These are phyloP conservation scores for Lactarius evosmus DNA, from an alignment of 768 basidiomycete genomes.

Conservation along the genomic window DNA sequence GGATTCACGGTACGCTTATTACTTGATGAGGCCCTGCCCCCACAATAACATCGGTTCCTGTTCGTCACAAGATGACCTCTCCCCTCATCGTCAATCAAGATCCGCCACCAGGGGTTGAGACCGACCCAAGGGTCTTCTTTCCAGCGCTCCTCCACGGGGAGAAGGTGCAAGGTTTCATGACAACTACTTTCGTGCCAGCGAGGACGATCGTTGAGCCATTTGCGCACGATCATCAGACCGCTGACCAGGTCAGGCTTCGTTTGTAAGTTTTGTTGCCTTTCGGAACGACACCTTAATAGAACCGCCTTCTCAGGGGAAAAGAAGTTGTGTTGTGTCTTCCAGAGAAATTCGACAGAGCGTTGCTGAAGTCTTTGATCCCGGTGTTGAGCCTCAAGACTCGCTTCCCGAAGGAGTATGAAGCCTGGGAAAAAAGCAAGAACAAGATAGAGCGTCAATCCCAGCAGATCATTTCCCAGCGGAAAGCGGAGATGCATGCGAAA, in stretches of 20 bases:
- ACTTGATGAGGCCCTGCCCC: neutral
- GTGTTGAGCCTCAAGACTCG: neutral
- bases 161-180: conserved; percentile 27
- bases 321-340: conserved; percentile 14
- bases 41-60: neutral
- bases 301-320: neutral
- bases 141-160: conserved; percentile 27
- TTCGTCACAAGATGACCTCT: conserved; percentile 1
- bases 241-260: conserved; percentile 1
- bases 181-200: conserved; percentile 6
- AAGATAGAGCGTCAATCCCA: neutral
- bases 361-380: neutral
- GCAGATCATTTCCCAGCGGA: neutral
- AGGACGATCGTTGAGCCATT: neutral
- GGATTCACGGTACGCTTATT: conserved; percentile 45
- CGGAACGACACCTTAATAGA: neutral
- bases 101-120: neutral
- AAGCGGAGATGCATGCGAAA: neutral
- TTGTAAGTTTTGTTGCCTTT: conserved; percentile 1
- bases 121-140: neutral
- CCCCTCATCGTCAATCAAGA: neutral
- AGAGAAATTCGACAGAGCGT: neutral
- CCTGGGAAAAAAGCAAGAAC: neutral
- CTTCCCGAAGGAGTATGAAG: conserved; percentile 1
- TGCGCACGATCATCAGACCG: neutral